Percentiles rank a stretch among this genome's conserved stretches.
phyloP scores from a whole-genome alignment of 2,329 filamentous ascomycete species.

The Fusarium solani-melongenae region DNA sequence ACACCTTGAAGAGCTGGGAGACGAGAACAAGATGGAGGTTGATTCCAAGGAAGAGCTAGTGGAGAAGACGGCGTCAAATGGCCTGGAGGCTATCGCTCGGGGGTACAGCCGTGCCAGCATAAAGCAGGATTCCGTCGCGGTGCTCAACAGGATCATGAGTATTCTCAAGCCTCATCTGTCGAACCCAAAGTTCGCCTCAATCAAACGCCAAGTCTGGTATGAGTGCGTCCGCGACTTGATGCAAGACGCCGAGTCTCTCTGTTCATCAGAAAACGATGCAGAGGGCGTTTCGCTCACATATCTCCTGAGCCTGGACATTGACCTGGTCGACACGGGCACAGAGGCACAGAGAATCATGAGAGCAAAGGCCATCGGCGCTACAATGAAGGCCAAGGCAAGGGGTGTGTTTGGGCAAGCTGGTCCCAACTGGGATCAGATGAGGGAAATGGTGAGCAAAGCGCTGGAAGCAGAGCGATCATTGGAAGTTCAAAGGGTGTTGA shows the following conservation, averaged over 20 bases:
- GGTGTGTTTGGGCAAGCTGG: conserved; percentile 54
- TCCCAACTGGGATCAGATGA: conserved; percentile 45
- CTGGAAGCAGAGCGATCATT: conserved; percentile 55
- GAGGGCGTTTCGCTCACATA: conserved; percentile 49
- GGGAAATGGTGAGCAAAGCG: conserved; percentile 49
- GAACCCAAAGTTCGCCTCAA: conserved; percentile 51
- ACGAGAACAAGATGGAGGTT: conserved; percentile 76
- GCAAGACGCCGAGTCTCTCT: conserved; percentile 49
- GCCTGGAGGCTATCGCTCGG: conserved; percentile 61
- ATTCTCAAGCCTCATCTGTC: conserved; percentile 55
- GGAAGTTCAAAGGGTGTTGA: conserved; percentile 59
- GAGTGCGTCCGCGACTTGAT: conserved; percentile 60
- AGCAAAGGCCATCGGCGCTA: conserved; percentile 57
- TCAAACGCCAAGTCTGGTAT: conserved; percentile 66
- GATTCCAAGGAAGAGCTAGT: conserved; percentile 63
- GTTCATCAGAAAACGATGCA: conserved; percentile 31
- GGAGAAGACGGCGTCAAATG: conserved; percentile 59
- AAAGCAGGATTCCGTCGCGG: conserved; percentile 48
- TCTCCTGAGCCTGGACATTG: conserved; percentile 59
- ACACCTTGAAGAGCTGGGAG: conserved; percentile 67
- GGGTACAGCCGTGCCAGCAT: conserved; percentile 60
- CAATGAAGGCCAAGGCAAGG: conserved; percentile 55
- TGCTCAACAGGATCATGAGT: conserved; percentile 54
- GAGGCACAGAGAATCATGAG: conserved; percentile 63
- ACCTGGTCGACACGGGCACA: conserved; percentile 58